Base-by-base conservation (phyloP, 139 green algal genomes). In the Marvania coccoides region DNA sequence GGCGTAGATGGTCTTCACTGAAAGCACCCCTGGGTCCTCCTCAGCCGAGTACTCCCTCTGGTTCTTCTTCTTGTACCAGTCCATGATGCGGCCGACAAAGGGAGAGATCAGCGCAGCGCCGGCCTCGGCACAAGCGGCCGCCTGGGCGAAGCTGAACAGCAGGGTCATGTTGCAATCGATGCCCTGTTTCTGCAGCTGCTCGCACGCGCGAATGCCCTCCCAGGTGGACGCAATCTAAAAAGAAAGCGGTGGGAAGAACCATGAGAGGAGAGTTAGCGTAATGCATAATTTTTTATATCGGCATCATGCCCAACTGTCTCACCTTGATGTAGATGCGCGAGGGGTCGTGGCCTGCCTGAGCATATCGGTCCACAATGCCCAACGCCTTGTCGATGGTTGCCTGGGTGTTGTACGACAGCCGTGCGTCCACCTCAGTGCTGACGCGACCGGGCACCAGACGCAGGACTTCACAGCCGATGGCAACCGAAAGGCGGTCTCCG, bases 161-260 rank as follows among this genome's bases (percentile, higher is more conserved):
- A 96, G 79, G 15, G 89, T 96, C 87, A 95, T 93, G 82, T 96
- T 96, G 77, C 73, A 87, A 74, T 88, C 70, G 62, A 96, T 88
- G 72, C 88, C 90, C 71, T 92, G 68, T 47, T 77, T 77, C 77
- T 95, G 72, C 68, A 96, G 82, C 57, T 71, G 47, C 65, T 88
- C 75, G 69, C 87, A 95, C 0, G 90, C 90, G 34, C 86, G 61
- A 53, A 96, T 89, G 61, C 90, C 90, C 67, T 92, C 82, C 89
- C 89, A 96, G 6, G 87, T 96, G 38, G 72, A 78, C 8, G 89
- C 88, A 38, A 95, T 83, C 82, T 92, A 66, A 37, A 70, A 3
- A 9, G 12, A 9, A 12, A n/a, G n/a, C n/a, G n/a, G n/a, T n/a
- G n/a, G n/a, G n/a, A n/a, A 19, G 38, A 46, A 19, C 9, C 38